Base-by-base conservation (phyloP, 2,329 filamentous ascomycete genomes). In the Xylariaceae sp. region DNA sequence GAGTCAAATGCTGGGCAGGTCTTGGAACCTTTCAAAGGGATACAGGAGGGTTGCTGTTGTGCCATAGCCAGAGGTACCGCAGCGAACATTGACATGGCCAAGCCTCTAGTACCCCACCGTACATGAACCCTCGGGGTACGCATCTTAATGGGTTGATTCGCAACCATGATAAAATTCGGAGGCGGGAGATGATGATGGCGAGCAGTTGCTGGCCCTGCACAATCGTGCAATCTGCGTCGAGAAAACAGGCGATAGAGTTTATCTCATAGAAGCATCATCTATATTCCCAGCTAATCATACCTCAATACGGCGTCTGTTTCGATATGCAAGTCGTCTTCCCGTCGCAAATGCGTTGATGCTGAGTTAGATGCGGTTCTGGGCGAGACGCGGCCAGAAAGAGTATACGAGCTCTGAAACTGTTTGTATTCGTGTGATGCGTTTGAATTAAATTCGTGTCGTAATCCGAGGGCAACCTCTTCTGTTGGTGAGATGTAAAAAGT, bases 1-100 rank as follows among this genome's bases (percentile, higher is more conserved):
- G 65, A 59, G 30, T 67, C 61, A 58, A 73, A 74, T 34, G 72
- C 71, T 47, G 70, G 59, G 47, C 72, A 74, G 30, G 65, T 57
- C 41, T 63, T 68, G 30, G 72, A 73, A 9, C 62, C 64, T 35
- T 67, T 62, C 27, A 74, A 65, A 37, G 72, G 65, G 42, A 74
- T 68, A 55, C 72, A 74, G 42, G 57, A 41, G 11, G 52, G 51
- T 27, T 63, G 60, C 30, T 62, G 57, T 55, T 61, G 57, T 34
- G 66, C 67, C 54, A 64, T 60, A 3, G 62, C 54, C 29, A 63
- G 49, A 53, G 64, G 62, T 46, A 50, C 51, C 31, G 62, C 52
- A 39, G 62, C 59, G 31, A 67, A 57, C 43, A 65, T 47, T 29
- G 62, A 62, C 30, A 65, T 39, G 11, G 65, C 45, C 43, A 62